Percentiles rank a stretch among this genome's conserved stretches.
These are phyloP conservation scores for Blastocystis sp. DNA, from an alignment of 352 stramenopile species.

Conservation along the genomic window DNA sequence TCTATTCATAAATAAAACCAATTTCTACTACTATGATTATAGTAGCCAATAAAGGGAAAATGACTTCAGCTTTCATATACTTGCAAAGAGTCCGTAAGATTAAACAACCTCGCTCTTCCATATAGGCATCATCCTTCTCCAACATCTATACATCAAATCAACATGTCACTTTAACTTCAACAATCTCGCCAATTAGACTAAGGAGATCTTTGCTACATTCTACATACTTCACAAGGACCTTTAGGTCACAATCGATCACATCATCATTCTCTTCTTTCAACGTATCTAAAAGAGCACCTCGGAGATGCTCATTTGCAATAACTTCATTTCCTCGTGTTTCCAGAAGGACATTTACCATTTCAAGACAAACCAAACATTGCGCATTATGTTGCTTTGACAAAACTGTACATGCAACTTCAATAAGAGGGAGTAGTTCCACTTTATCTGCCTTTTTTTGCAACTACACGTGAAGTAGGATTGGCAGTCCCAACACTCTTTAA, in stretches of 20 bases:
- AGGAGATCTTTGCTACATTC: background rate
- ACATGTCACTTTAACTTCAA: background rate
- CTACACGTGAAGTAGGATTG: background rate
- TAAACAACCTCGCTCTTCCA: constrained; percentile 91
- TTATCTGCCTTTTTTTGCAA: constrained; percentile 17
- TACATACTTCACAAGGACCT: constrained; percentile 57
- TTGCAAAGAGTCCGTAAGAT: constrained; percentile 97
- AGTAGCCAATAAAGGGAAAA: constrained; percentile 93
- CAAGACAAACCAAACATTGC: constrained; percentile 27
- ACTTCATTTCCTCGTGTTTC: constrained; percentile 15
- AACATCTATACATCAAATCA: constrained; percentile 17
- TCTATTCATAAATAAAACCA: constrained; percentile 15
- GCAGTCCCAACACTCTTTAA: background rate
- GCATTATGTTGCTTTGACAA: background rate
- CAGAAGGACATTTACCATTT: constrained; percentile 23
- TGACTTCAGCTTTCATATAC: constrained; percentile 90
- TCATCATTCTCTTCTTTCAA: constrained; percentile 41
- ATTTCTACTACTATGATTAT: background rate
- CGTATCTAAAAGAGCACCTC: constrained; percentile 1
- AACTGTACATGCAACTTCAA: constrained; percentile 5
- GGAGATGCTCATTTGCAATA: background rate
- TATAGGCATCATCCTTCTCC: constrained; percentile 44
- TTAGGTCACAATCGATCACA: constrained; percentile 29
- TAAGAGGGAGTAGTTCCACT: constrained; percentile 21
- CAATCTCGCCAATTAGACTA: background rate